Evolutionary conservation across 257 asterid genomes (phyloP).

Genomic region (Ophiorrhiza pumila): DNA sequence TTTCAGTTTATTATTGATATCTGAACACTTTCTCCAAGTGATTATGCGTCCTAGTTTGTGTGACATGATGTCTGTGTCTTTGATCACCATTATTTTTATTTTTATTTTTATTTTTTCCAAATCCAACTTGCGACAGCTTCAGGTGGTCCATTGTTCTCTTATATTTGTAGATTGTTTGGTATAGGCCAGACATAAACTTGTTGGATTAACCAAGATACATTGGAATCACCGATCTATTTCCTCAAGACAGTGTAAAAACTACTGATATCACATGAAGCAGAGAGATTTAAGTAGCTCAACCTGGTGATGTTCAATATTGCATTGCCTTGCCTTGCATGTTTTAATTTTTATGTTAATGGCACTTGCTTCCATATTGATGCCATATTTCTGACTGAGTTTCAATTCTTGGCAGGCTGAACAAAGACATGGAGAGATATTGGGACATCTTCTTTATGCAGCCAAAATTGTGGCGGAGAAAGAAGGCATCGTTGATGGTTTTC

Average conservation of each 20-base stretch:
- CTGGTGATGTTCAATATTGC: background rate
- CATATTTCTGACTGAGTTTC: background rate
- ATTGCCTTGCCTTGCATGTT: background rate
- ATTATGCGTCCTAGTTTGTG: background rate
- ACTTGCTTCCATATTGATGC: background rate
- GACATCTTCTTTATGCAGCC: conserved; percentile 85
- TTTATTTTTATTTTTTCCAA: background rate
- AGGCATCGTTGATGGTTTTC: conserved; percentile 84
- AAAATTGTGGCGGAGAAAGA: conserved; percentile 90
- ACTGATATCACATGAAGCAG: background rate
- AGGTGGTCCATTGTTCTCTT: background rate
- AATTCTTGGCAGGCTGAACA: conserved; percentile 62
- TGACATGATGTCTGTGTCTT: background rate
- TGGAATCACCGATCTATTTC: background rate
- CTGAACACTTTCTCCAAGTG: background rate
- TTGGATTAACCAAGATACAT: background rate
- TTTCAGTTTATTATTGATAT: background rate
- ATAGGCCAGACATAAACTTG: background rate
- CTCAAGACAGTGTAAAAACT: background rate
- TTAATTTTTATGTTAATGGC: background rate
- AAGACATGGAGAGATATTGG: conserved; percentile 76
- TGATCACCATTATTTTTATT: background rate
- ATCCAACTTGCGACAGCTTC: background rate
- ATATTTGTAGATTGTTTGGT: background rate
- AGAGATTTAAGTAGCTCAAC: background rate